Conservation (phyloP, 2,329 filamentous ascomycete species). For the Teratosphaeria zuluensis region DNA sequence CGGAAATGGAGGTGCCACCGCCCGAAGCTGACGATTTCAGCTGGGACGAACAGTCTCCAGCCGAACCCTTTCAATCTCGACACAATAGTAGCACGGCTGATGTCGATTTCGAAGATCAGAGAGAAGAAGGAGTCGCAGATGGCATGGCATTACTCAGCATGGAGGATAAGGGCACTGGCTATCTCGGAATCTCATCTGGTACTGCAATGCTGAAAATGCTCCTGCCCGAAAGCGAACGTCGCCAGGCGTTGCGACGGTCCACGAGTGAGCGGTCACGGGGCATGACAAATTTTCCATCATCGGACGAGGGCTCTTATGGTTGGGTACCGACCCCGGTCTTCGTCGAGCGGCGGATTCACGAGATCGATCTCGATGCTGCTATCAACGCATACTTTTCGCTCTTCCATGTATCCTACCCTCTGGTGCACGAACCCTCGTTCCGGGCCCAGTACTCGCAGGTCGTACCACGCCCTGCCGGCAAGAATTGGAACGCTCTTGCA, state of each 20-base stretch:
- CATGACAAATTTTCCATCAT: background rate
- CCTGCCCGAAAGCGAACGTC: slow-evolving; percentile 11
- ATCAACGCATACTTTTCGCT: slow-evolving; percentile 37
- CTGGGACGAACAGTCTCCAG: slow-evolving; percentile 18
- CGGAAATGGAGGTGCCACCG: slow-evolving; percentile 16
- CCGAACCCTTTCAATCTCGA: background rate
- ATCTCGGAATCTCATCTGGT: slow-evolving; percentile 38
- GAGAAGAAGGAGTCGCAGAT: slow-evolving; percentile 12
- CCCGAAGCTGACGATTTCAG: slow-evolving; percentile 17
- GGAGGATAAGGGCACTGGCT: slow-evolving; percentile 31
- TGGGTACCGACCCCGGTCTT: slow-evolving; percentile 16
- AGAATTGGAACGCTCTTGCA: slow-evolving; percentile 36
- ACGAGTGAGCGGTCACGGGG: background rate
- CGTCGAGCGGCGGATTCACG: slow-evolving; percentile 15
- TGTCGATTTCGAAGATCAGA: slow-evolving; percentile 1
- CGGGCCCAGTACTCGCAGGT: slow-evolving; percentile 37
- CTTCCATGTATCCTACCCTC: slow-evolving; percentile 39
- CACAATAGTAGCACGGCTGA: background rate
- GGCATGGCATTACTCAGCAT: slow-evolving; percentile 27
- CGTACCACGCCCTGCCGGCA: slow-evolving; percentile 32
- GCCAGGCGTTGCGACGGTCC: slow-evolving; percentile 2
- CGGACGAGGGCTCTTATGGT: slow-evolving; percentile 5
- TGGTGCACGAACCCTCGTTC: slow-evolving; percentile 40
- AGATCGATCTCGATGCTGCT: slow-evolving; percentile 20
- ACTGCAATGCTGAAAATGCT: slow-evolving; percentile 34